Percentiles rank a stretch among this genome's conserved stretches.
phyloP scores from a whole-genome alignment of 176 grass and related monocot genomes.

The Echinochloa phyllopogon region DNA sequence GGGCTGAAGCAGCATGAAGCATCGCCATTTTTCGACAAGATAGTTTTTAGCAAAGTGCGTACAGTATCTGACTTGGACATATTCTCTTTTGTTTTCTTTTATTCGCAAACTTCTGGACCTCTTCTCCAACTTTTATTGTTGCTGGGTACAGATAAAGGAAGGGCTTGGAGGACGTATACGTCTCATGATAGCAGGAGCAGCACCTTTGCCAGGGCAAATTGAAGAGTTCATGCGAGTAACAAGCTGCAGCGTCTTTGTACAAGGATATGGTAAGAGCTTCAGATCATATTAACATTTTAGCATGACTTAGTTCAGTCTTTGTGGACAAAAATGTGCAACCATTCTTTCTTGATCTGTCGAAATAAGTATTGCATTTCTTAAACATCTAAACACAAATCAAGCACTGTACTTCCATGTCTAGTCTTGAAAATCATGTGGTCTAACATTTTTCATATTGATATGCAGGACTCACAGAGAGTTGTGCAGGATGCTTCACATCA shows the following conservation, averaged over 20 bases:
- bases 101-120: background rate
- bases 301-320: background rate
- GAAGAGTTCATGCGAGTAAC: constrained; percentile 94
- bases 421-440: background rate
- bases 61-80: background rate
- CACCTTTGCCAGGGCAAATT: constrained; percentile 78
- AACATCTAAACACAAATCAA: background rate
- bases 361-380: constrained; percentile 1
- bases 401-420: background rate
- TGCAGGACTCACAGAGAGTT: constrained; percentile 93
- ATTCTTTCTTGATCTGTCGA: background rate
- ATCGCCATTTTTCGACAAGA: constrained; percentile 88
- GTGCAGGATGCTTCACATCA: constrained; percentile 85
- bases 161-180: constrained; percentile 76
- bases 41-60: constrained; percentile 84
- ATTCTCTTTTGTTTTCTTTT: background rate
- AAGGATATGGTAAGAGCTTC: constrained; percentile 85
- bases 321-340: background rate
- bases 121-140: background rate
- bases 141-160: constrained; percentile 66
- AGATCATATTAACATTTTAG: constrained; percentile 12
- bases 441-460: constrained; percentile 8
- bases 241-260: constrained; percentile 72
- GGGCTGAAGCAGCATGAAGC: constrained; percentile 92
- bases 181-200: constrained; percentile 84